phyloP scores from a whole-genome alignment of 2,329 filamentous ascomycete species.

The Diaporthe sp. region DNA sequence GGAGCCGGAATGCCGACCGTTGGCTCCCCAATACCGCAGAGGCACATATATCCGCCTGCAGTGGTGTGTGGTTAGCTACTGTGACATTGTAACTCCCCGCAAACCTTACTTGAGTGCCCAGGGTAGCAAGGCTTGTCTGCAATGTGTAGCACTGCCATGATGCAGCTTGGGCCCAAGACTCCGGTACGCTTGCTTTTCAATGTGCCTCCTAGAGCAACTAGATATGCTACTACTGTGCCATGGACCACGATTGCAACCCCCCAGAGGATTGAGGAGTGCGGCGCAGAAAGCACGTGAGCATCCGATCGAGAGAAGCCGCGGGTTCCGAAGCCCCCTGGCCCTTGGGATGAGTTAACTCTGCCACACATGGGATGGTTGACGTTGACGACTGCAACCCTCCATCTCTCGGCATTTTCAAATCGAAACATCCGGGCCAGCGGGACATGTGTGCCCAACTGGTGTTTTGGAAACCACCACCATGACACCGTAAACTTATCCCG shows the following conservation, averaged over 20 bases:
- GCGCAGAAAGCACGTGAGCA: background rate
- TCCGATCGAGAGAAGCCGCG: background rate
- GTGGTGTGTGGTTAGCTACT: no score
- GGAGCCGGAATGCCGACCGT: background rate
- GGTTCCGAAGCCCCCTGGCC: constrained; percentile 17
- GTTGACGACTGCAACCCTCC: constrained; percentile 10
- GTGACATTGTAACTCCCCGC: background rate
- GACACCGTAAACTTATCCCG: background rate
- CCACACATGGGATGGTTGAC: background rate
- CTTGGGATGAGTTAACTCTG: background rate
- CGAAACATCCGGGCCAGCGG: background rate
- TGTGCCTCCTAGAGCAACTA: background rate
- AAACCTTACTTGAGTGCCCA: background rate
- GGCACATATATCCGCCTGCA: background rate
- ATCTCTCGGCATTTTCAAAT: background rate
- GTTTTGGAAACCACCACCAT: background rate
- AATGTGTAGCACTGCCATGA: background rate
- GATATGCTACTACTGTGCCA: no score
- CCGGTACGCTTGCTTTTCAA: background rate
- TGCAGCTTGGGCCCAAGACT: background rate
- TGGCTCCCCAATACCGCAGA: background rate
- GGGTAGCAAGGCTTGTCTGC: background rate
- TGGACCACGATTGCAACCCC: background rate
- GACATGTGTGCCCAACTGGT: background rate
- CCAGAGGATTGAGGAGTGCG: background rate